Conservation (phyloP, 768 basidiomycete species). For the Hypholoma sublateritium region DNA sequence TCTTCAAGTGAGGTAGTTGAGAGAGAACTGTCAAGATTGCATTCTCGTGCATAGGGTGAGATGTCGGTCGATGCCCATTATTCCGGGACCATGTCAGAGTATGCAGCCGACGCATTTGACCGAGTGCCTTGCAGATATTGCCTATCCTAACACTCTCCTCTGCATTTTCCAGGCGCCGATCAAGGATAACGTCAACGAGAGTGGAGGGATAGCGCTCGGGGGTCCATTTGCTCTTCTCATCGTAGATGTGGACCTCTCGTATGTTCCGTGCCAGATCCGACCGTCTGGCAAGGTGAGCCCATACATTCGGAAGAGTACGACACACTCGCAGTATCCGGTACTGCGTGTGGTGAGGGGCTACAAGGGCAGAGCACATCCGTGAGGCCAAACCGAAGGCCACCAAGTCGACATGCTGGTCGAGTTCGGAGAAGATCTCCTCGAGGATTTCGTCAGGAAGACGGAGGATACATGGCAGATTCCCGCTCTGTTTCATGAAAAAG, state of each 20-base stretch:
- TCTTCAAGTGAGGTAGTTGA: slow-evolving; percentile 27
- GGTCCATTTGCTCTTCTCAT: slow-evolving; percentile 32
- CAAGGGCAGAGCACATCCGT: slow-evolving; percentile 32
- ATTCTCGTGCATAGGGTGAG: slow-evolving; percentile 37
- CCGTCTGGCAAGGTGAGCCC: slow-evolving; percentile 51
- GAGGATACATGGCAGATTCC: slow-evolving; percentile 27
- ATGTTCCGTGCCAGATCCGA: slow-evolving; percentile 49
- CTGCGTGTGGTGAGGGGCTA: slow-evolving; percentile 48
- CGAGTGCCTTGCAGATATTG: slow-evolving; percentile 40
- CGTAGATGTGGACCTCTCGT: slow-evolving; percentile 45
- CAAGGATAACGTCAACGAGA: slow-evolving; percentile 30
- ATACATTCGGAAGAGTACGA: slow-evolving; percentile 37
- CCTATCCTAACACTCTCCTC: slow-evolving; percentile 32
- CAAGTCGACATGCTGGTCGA: slow-evolving; percentile 41
- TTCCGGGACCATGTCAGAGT: slow-evolving; percentile 46
- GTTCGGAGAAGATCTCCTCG: slow-evolving; percentile 44
- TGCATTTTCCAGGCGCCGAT: slow-evolving; percentile 22
- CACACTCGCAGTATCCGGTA: slow-evolving; percentile 50
- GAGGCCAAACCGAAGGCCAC: slow-evolving; percentile 45
- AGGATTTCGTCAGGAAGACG: slow-evolving; percentile 47
- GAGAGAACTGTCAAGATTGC: slow-evolving; percentile 33
- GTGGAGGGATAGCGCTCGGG: slow-evolving; percentile 42
- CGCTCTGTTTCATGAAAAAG: slow-evolving; percentile 18
- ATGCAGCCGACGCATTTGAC: slow-evolving; percentile 39
- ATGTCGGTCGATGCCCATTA: slow-evolving; percentile 26